Conservation (phyloP, 225 moss, liverwort and hornwort genomes). For the Pseudisothecium myosuroides region DNA sequence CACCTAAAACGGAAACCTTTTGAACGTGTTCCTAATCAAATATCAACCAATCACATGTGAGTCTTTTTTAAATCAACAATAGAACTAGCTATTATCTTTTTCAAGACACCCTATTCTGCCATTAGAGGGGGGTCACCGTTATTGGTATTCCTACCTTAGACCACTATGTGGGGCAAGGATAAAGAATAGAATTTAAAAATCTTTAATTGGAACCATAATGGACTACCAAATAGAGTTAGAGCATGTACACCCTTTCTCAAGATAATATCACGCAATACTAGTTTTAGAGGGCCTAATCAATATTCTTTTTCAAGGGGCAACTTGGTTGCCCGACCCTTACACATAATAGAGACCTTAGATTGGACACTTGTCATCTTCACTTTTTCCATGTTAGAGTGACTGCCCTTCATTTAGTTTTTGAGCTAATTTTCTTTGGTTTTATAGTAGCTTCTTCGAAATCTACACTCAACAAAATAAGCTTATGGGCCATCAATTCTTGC, state of each 20-base stretch:
- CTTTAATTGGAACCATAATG: fast-evolving
- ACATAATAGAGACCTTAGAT: fast-evolving
- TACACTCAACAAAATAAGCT: fast-evolving
- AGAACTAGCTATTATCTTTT: no score
- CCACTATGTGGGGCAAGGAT: fast-evolving
- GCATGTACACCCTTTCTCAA: fast-evolving
- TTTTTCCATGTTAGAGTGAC: fast-evolving
- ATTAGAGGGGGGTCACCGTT: no score
- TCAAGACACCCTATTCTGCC: no score
- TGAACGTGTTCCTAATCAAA: no score
- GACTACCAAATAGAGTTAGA: not conserved
- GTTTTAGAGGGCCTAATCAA: fast-evolving
- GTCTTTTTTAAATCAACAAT: no score
- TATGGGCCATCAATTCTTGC: fast-evolving
- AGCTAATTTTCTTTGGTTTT: not conserved
- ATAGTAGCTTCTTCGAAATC: not conserved
- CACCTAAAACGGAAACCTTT: no score
- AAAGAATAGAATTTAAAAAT: not conserved
- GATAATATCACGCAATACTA: fast-evolving
- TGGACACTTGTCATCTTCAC: fast-evolving
- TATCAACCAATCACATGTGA: no score
- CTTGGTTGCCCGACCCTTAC: fast-evolving
- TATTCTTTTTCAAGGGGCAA: not conserved
- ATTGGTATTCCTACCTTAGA: no score
- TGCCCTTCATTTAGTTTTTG: fast-evolving